A percentile compares a stretch with the other conserved stretches of the same genome.
phyloP scores from a whole-genome alignment of 345 rosid species.

The Pistacia atlantica region DNA sequence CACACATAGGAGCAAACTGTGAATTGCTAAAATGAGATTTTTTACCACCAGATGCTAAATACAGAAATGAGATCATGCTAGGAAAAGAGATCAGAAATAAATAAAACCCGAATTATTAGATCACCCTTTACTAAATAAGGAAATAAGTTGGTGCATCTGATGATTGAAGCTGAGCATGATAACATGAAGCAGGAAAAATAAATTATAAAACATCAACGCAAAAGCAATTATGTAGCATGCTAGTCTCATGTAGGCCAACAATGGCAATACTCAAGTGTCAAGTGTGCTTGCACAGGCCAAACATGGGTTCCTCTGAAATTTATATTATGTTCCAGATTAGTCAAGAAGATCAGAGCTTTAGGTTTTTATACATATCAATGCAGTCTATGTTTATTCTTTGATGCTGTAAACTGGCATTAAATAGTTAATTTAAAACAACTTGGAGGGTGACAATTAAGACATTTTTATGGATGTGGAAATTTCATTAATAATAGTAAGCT shows the following conservation, averaged over 20 bases:
- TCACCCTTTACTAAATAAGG: not conserved
- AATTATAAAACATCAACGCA: not conserved
- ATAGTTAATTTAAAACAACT: not conserved
- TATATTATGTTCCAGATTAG: not conserved
- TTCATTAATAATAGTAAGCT: not conserved
- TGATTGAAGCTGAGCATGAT: not conserved
- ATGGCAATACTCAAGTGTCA: no score
- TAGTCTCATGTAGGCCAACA: not conserved
- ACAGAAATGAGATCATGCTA: not conserved
- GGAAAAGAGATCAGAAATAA: not conserved
- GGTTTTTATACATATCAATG: not conserved
- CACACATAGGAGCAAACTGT: not conserved
- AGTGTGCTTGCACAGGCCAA: no score
- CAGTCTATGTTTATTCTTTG: not conserved
- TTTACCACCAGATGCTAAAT: not conserved
- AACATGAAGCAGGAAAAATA: not conserved
- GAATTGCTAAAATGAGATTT: not conserved
- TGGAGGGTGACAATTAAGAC: not conserved
- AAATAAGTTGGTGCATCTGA: not conserved
- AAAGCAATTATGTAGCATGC: not conserved
- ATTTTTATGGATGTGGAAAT: not conserved
- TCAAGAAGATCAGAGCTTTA: not conserved
- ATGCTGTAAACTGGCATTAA: not conserved
- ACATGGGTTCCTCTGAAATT: not conserved
- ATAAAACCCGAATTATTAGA: not conserved